Evolutionary conservation across 345 rosid species (phyloP).

Genomic region (Odontarrhena argentea): DNA sequence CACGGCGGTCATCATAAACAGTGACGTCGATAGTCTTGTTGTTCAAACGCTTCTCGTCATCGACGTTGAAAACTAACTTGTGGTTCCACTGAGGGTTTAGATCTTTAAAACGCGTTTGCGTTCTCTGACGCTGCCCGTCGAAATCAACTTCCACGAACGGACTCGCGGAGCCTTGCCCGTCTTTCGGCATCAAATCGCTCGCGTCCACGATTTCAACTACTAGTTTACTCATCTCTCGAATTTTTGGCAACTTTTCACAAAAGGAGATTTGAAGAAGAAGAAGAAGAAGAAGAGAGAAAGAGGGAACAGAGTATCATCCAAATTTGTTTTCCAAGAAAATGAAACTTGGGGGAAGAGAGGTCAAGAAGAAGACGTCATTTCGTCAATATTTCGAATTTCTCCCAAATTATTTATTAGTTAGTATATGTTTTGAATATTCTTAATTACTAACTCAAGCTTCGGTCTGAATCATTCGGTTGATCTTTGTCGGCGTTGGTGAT

Average conservation of each 20-base stretch:
- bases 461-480: slow-evolving; percentile 32
- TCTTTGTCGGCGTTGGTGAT: slow-evolving; percentile 32
- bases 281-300: slow-evolving; percentile 18
- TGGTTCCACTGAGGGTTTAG: slow-evolving; percentile 79
- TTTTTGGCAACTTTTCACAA: too few species aligned
- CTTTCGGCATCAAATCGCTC: slow-evolving; percentile 78
- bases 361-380: slow-evolving; percentile 38
- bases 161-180: slow-evolving; percentile 79
- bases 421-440: slow-evolving; percentile 22
- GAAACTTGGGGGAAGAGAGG: slow-evolving; percentile 35
- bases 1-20: slow-evolving; percentile 59
- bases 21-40: slow-evolving; percentile 54
- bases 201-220: slow-evolving; percentile 78
- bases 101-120: slow-evolving; percentile 65
- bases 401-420: slow-evolving; percentile 9
- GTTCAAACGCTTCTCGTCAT: slow-evolving; percentile 47
- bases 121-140: slow-evolving; percentile 59
- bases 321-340: too few species aligned
- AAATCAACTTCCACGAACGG: slow-evolving; percentile 72
- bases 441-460: slow-evolving; percentile 13
- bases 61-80: slow-evolving; percentile 58
- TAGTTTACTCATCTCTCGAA: slow-evolving; percentile 41
- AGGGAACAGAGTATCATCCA: slow-evolving; percentile 6
- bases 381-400: slow-evolving; percentile 29
- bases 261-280: slow-evolving; percentile 27